These are phyloP conservation scores for Globisporangium cederbergense DNA, from an alignment of 352 stramenopile species.

Conservation along the genomic window DNA sequence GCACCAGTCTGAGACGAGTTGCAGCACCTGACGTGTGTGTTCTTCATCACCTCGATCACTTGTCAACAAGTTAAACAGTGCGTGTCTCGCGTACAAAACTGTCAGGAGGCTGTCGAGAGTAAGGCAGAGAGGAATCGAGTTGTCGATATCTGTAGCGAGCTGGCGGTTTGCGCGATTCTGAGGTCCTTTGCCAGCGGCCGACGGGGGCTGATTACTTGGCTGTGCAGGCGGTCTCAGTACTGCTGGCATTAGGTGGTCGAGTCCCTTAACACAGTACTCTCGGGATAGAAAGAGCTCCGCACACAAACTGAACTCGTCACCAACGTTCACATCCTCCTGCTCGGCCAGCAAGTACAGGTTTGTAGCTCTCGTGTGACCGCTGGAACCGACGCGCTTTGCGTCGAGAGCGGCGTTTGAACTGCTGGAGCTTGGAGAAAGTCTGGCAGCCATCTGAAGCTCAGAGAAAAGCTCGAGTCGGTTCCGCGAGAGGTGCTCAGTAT, in stretches of 20 bases:
- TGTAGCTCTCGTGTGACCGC: not conserved
- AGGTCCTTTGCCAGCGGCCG: not conserved
- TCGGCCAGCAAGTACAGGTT: slow-evolving; percentile 21
- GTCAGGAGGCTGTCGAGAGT: slow-evolving; percentile 26
- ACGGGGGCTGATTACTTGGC: not conserved
- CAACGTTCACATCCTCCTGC: slow-evolving; percentile 13
- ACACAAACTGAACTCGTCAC: not conserved
- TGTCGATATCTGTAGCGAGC: slow-evolving; percentile 8
- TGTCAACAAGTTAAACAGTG: slow-evolving; percentile 26
- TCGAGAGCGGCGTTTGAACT: not conserved
- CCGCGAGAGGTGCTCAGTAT: slow-evolving; percentile 11
- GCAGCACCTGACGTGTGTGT: slow-evolving; percentile 10
- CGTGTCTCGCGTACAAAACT: slow-evolving; percentile 29
- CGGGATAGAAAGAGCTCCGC: not conserved
- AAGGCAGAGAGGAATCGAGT: slow-evolving; percentile 29
- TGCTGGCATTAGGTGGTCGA: not conserved
- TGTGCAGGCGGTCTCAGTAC: not conserved
- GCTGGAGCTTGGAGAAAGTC: not conserved
- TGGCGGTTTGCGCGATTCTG: not conserved
- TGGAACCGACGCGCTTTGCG: not conserved
- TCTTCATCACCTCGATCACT: not conserved
- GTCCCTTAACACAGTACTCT: not conserved
- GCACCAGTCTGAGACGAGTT: slow-evolving; percentile 21
- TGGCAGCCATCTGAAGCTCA: not conserved
- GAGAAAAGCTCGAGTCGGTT: slow-evolving; percentile 7